Evolutionary conservation across 495 filamentous ascomycete species (phyloP), one percentile per base, ranked within the genome.

Genomic region (Corynascus novoguineensis): DNA sequence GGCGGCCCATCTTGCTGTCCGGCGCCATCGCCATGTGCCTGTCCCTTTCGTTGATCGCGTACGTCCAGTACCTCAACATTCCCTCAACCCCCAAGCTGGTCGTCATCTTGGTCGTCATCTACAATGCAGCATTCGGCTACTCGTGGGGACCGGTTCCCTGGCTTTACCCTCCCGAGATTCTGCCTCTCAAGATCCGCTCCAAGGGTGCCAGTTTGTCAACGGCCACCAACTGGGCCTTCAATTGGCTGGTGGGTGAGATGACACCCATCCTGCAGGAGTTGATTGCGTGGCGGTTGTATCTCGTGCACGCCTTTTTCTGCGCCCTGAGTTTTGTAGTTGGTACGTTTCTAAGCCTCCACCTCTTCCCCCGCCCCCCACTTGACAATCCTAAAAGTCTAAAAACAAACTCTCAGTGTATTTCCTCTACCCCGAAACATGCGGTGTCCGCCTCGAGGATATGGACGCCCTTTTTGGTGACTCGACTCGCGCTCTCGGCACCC

Each of bases 91-190:
- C 87, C 8, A 86, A 77, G 5, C 73, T 96, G 63, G 95, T 96
- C 12, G 95, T 97, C 45, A 70, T 95, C 21, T 89, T 95, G 67
- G 93, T 98, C 58, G 96, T 98, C 85, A 86, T 96, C 46, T 98
- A 98, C 74, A 98, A 98, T 67, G 93, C 93, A 14, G 87, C 95
- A 17, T 98, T 98, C 66, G 93, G 93, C 28, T 93, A 91, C 56
- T 97, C 92, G n/a, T 98, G 95, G 95, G 93, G 93, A 29, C 93
- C 93, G 4, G 92, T 98, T 51, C 93, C 93, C 0, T 98, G 93
- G 93, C 80, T 97, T 11, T 98, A 98, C 67, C 93, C 95, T 4
- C 93, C 93, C 8, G 93, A 98, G 78, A 98, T 98, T 66, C 75
- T 98, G 49, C 93, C 93, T 1, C 78, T 98, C 58, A 97, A 95